Conservation (phyloP, 257 asterid species). For the Buddleja alternifolia region DNA sequence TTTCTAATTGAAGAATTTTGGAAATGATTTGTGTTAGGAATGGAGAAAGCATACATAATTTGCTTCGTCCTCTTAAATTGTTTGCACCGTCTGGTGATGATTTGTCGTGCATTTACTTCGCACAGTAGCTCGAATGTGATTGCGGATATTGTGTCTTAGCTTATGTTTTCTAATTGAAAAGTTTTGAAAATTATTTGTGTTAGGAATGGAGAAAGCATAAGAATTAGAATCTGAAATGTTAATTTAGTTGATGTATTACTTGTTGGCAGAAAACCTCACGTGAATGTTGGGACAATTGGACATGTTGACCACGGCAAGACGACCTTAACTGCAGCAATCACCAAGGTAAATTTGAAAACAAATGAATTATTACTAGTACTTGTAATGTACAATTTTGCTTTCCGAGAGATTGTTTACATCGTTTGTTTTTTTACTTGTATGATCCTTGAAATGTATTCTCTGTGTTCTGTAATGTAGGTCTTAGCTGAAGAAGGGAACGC, state of each 20-base stretch:
- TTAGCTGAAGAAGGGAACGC: conserved; percentile 90
- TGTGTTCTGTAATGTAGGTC: conserved; percentile 45
- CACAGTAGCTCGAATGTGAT: neutral
- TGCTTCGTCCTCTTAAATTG: too few relatives aligned
- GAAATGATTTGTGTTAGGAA: neutral
- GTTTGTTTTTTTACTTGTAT: neutral
- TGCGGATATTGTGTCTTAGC: neutral
- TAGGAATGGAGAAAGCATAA: neutral
- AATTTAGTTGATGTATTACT: conserved; percentile 12
- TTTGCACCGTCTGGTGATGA: too few relatives aligned
- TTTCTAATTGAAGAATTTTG: neutral
- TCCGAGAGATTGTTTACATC: neutral
- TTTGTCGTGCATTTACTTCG: neutral
- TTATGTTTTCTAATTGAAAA: neutral
- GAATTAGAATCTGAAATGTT: neutral
- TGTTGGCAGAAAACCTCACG: conserved; percentile 40
- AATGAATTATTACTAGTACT: neutral
- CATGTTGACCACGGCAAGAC: conserved; percentile 69
- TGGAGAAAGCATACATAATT: neutral
- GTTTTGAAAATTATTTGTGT: conserved; percentile 1
- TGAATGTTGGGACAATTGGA: conserved; percentile 43
- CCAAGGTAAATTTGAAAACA: conserved; percentile 51
- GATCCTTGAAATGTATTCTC: neutral
- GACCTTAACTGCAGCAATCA: conserved; percentile 90
- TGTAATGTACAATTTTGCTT: neutral